Percentiles rank a stretch among this genome's conserved stretches.
Conservation (phyloP, 768 basidiomycete species). For the Austroboletus festivus region DNA sequence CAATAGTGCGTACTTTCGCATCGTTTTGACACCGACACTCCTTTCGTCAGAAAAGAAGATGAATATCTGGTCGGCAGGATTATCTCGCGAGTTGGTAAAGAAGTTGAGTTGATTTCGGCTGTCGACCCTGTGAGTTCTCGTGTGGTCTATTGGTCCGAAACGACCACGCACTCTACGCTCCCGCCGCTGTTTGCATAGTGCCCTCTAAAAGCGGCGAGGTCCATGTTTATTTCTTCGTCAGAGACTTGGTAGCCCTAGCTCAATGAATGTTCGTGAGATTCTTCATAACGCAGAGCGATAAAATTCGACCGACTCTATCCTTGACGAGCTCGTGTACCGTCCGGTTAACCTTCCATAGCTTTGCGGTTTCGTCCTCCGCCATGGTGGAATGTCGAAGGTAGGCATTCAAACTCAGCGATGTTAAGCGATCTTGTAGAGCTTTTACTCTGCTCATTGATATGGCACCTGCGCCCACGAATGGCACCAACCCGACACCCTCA, state of each 20-base stretch:
- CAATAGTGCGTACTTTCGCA: conserved; percentile 75
- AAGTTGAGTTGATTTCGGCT: conserved; percentile 91
- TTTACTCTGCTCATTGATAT: conserved; percentile 27
- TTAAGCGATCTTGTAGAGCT: conserved; percentile 2
- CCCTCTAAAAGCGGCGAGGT: conserved; percentile 71
- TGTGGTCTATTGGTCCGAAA: conserved; percentile 1
- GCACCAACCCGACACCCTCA: conserved; percentile 23
- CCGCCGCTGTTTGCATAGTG: conserved; percentile 72
- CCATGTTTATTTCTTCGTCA: conserved; percentile 91
- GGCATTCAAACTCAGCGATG: conserved; percentile 57
- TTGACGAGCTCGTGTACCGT: conserved; percentile 95
- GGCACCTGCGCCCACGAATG: conserved; percentile 41
- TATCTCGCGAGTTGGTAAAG: conserved; percentile 70
- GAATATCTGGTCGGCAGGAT: conserved; percentile 79
- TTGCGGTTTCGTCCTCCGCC: conserved; percentile 81
- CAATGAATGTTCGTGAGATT: conserved; percentile 18
- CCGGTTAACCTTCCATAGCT: conserved; percentile 92
- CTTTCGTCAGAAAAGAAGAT: conserved; percentile 95
- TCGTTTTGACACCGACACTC: conserved; percentile 95
- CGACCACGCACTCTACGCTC: conserved; percentile 73
- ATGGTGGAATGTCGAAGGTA: conserved; percentile 39
- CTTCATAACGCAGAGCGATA: conserved; percentile 4
- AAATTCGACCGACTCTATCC: conserved; percentile 66
- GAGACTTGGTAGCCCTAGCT: conserved; percentile 87
- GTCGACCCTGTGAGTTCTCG: conserved; percentile 11